Conservation (phyloP, 306 rosid genomes). For the Dryas alaskensis region DNA sequence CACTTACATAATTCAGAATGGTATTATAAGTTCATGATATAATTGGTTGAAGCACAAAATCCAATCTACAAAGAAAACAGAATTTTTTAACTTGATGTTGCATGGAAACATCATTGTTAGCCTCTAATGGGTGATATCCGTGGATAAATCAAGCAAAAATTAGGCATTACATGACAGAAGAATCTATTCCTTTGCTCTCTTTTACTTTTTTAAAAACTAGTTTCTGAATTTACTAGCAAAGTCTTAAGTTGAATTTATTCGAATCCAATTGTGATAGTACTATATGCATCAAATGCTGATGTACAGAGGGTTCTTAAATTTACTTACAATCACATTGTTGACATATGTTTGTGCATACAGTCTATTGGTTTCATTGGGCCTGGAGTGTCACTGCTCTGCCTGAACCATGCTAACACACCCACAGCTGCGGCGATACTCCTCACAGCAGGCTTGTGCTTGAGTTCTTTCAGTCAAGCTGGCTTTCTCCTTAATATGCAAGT, state of each 20-base stretch:
- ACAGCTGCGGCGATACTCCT: constrained; percentile 55
- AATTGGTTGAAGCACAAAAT: neutral
- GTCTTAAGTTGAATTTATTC: neutral
- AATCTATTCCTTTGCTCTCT: neutral
- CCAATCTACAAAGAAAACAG: too few relatives aligned
- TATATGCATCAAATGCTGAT: neutral
- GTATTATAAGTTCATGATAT: too few relatives aligned
- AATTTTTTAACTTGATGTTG: too few relatives aligned
- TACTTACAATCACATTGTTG: constrained; percentile 9
- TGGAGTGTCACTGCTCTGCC: constrained; percentile 70
- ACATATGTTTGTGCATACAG: constrained; percentile 39
- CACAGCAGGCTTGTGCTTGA: constrained; percentile 77
- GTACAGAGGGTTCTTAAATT: neutral
- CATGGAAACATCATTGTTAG: neutral
- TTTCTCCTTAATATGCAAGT: constrained; percentile 89
- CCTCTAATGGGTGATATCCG: neutral
- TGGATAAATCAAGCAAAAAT: neutral
- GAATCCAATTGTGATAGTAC: neutral
- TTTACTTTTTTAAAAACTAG: too few relatives aligned
- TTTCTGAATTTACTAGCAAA: too few relatives aligned
- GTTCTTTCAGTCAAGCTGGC: constrained; percentile 98
- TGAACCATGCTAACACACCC: constrained; percentile 70
- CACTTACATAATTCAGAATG: neutral
- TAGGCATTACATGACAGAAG: neutral
- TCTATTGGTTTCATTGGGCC: constrained; percentile 88